Evolutionary conservation across 352 stramenopile genomes (phyloP).

Genomic region (Phytophthora ramorum): DNA sequence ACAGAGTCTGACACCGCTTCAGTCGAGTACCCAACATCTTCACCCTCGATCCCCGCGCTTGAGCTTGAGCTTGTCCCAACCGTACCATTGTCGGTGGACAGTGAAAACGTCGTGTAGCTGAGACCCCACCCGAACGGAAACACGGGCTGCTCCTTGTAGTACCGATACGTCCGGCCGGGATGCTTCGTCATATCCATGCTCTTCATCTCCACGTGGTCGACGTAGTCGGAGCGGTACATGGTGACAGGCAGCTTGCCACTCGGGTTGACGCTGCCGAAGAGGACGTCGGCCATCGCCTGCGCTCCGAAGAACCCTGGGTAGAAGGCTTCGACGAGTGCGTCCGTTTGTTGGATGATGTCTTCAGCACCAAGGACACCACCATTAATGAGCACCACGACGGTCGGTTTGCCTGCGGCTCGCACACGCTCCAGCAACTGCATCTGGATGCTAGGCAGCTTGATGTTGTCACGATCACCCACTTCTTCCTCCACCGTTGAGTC

Average conservation of each 20-base stretch:
- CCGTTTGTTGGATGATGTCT: slow-evolving; percentile 69
- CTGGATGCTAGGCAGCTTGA: slow-evolving; percentile 78
- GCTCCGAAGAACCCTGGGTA: slow-evolving; percentile 86
- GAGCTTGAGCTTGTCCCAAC: too few species aligned
- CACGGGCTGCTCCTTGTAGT: slow-evolving; percentile 89
- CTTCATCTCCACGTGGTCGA: slow-evolving; percentile 78
- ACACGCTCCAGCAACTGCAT: slow-evolving; percentile 77
- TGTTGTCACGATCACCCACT: slow-evolving; percentile 68
- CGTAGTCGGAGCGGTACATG: slow-evolving; percentile 86
- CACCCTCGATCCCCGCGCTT: too few species aligned
- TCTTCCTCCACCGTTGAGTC: slow-evolving; percentile 84
- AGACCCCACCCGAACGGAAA: slow-evolving; percentile 92
- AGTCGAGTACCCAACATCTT: too few species aligned
- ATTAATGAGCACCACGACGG: slow-evolving; percentile 90
- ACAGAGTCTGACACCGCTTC: too few species aligned
- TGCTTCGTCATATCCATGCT: slow-evolving; percentile 92
- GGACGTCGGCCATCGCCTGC: slow-evolving; percentile 76
- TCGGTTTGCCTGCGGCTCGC: slow-evolving; percentile 58
- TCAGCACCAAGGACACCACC: slow-evolving; percentile 85
- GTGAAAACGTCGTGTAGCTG: slow-evolving; percentile 89
- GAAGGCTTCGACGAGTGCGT: slow-evolving; percentile 79
- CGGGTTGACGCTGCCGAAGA: slow-evolving; percentile 90
- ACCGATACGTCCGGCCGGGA: slow-evolving; percentile 91
- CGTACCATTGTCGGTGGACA: too few species aligned
- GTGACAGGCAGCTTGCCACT: too few species aligned